Evolutionary conservation across 768 basidiomycete species (phyloP), one percentile per base, ranked within the genome.

Genomic region (Hypholoma fasciculare): DNA sequence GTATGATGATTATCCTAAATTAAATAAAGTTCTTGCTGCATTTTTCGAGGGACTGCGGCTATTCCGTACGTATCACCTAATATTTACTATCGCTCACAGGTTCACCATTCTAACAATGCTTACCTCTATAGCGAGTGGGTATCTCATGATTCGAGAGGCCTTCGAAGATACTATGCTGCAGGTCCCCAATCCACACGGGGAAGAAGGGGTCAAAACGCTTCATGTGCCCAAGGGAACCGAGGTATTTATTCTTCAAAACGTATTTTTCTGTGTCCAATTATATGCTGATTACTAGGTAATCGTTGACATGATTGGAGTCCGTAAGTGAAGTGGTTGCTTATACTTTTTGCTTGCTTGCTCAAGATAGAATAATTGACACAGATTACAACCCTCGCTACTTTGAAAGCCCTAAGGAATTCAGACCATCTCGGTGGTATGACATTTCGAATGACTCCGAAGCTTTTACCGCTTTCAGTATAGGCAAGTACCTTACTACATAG

Each of bases 301-400:
- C 12, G 20, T 48, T 14, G 46, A 48, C 58, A 76, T 82, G 76
- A 60, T 83, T 57, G 81, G 80, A 57, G 67, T 81, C 49, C 76
- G 81, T 82, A 61, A 72, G 80, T 74, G 23, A 23, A 20, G 9
- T 11, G 49, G 16, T 39, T 39, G 12, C 16, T 34, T 30, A 11
- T 13, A 2, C 7, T 19, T 17, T 3, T 7, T 46, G 53, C 19
- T 9, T 36, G 27, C 7, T 16, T 8, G 11, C 3, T 23, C 46
- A 17, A 51, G 48, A 16, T 11, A n/a, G 1, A 17, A n/a, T 47
- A 7, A 47, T 23, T n/a, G 48, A 16, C 43, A 13, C 47, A 83
- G 82, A 81, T 66, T 77, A 81, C 63, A 83, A 83, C 57, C 74
- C 80, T 3, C 71, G 78, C 13, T 79, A 82, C 62, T 82, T 78